A percentile compares a stretch with the other conserved stretches of the same genome.
phyloP scores from a whole-genome alignment of 139 green algal species.

The Penium margaritaceum region DNA sequence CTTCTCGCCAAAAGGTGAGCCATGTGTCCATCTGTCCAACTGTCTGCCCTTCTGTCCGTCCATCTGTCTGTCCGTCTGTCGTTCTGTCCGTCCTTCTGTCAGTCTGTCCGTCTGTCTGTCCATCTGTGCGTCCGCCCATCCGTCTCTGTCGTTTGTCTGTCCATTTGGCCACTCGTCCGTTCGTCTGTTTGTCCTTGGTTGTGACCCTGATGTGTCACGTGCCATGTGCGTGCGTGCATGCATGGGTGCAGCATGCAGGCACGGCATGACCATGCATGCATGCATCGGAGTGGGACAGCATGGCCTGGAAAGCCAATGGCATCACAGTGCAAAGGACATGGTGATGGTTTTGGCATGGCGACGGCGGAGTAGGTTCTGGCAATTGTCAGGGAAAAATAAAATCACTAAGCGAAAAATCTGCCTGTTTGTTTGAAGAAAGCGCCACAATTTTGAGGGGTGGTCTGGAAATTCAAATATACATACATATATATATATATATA shows the following conservation, averaged over 20 bases:
- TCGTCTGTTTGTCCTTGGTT: background rate
- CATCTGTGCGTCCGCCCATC: background rate
- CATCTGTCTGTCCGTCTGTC: background rate
- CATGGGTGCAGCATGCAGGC: background rate
- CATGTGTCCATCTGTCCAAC: background rate
- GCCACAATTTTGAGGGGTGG: too few relatives aligned
- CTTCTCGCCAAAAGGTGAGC: conserved; percentile 55
- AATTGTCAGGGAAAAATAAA: too few relatives aligned
- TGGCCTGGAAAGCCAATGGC: too few relatives aligned
- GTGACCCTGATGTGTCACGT: background rate
- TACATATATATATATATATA: too few relatives aligned
- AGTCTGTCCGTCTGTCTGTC: background rate
- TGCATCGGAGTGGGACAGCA: too few relatives aligned
- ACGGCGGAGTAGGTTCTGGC: too few relatives aligned
- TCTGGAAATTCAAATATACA: too few relatives aligned
- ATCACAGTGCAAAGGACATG: too few relatives aligned
- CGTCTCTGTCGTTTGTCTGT: background rate
- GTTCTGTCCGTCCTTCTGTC: background rate
- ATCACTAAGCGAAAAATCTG: too few relatives aligned
- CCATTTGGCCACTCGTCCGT: background rate
- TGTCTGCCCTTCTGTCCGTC: background rate
- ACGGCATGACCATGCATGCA: background rate
- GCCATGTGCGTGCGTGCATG: too few relatives aligned
- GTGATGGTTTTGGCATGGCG: too few relatives aligned
- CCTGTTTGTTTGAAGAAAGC: too few relatives aligned